phyloP scores from a whole-genome alignment of 352 stramenopile genomes.

The Phytophthora constricta region DNA sequence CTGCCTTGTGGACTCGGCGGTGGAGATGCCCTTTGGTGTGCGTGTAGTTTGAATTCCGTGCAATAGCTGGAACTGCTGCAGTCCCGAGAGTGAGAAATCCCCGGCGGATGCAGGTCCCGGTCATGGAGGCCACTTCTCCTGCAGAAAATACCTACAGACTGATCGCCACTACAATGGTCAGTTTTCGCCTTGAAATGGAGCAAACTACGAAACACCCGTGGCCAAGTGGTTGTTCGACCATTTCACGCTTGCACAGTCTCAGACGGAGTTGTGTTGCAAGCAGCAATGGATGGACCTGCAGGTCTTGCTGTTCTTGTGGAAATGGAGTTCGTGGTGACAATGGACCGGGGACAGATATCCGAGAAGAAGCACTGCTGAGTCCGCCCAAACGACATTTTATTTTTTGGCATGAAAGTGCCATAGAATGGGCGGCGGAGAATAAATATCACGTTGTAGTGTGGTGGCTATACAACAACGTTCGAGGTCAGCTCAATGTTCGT shows the following conservation, averaged over 20 bases:
- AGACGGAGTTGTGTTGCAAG: not conserved
- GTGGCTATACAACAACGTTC: not conserved
- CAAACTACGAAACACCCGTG: not conserved
- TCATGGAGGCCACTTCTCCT: not conserved
- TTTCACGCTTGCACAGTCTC: not conserved
- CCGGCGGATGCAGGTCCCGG: not conserved
- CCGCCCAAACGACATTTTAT: not conserved
- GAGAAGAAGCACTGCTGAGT: not conserved
- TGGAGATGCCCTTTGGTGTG: slow-evolving; percentile 11
- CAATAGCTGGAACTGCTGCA: slow-evolving; percentile 8
- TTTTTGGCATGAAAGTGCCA: not conserved
- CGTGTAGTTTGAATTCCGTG: slow-evolving; percentile 9
- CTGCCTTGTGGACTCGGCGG: slow-evolving; percentile 17
- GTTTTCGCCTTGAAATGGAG: not conserved
- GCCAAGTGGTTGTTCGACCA: slow-evolving; percentile 14
- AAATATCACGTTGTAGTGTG: not conserved
- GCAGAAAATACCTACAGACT: not conserved
- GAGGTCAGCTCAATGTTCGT: not conserved
- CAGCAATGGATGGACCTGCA: not conserved
- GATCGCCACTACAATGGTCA: slow-evolving; percentile 8
- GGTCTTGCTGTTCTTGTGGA: not conserved
- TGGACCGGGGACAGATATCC: not conserved
- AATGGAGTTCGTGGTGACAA: not conserved
- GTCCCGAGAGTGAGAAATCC: not conserved
- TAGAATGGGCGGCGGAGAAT: not conserved